Evolutionary conservation across 257 asterid genomes (phyloP).

Genomic region (Paulownia fortunei): DNA sequence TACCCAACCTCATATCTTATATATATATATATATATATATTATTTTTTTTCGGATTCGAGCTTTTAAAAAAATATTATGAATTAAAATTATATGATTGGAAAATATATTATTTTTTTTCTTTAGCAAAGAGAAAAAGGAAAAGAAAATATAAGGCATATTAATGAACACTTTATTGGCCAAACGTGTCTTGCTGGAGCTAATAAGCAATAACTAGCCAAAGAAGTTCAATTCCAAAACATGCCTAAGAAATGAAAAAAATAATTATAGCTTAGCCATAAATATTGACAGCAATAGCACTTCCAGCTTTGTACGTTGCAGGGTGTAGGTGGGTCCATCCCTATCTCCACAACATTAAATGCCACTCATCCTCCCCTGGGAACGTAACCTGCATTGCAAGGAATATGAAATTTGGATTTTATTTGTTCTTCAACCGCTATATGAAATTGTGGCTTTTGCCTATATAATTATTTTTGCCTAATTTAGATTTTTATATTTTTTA

Average conservation of each 20-base stretch:
- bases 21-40: no score
- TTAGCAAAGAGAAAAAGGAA: not conserved
- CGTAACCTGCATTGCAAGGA: slow-evolving; percentile 34
- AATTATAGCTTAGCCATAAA: not conserved
- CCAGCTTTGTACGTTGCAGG: not conserved
- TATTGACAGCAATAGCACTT: slow-evolving; percentile 26
- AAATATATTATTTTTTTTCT: no score
- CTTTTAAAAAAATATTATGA: no score
- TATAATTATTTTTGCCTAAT: no score
- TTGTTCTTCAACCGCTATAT: not conserved
- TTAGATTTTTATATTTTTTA: no score
- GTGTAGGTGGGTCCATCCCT: slow-evolving; percentile 31
- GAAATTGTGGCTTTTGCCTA: not conserved
- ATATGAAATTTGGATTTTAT: slow-evolving; percentile 16
- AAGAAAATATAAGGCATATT: not conserved
- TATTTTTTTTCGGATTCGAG: no score
- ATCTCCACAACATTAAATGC: slow-evolving; percentile 30
- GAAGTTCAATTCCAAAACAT: not conserved
- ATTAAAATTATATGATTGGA: no score
- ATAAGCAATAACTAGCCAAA: not conserved
- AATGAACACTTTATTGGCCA: not conserved
- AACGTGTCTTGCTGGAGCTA: not conserved
- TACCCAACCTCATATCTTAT: no score
- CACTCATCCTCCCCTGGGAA: not conserved
- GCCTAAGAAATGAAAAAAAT: not conserved